These are phyloP conservation scores for Marchantia polymorpha DNA, from an alignment of 225 moss, liverwort and hornwort genomes.

Conservation along the genomic window DNA sequence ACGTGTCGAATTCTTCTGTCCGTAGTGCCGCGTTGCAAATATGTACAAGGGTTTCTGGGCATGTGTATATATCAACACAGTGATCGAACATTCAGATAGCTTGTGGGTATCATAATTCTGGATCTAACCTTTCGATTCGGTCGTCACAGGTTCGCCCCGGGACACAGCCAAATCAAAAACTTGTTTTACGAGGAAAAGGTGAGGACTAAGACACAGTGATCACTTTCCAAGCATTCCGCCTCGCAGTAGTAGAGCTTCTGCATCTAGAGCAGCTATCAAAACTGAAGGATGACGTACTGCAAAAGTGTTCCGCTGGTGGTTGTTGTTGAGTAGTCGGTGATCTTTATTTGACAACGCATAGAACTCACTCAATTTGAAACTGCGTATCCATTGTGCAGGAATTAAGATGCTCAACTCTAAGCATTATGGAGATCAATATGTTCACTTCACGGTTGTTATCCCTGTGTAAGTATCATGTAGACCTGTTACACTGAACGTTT, in stretches of 20 bases:
- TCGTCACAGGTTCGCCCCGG: slow-evolving; percentile 58
- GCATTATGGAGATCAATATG: slow-evolving; percentile 84
- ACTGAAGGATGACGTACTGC: background rate
- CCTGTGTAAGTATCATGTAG: slow-evolving; percentile 45
- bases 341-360: no score
- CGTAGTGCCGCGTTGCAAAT: no score
- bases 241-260: background rate
- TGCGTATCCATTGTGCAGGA: slow-evolving; percentile 12
- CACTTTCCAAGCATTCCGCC: background rate
- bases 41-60: no score
- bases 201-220: background rate
- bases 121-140: no score
- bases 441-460: slow-evolving; percentile 60
- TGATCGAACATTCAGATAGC: no score
- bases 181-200: slow-evolving; percentile 90
- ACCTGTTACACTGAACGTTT: background rate
- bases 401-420: slow-evolving; percentile 72
- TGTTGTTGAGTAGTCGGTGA: no score
- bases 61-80: no score
- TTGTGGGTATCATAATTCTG: no score
- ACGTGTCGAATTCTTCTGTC: no score
- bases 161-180: slow-evolving; percentile 76
- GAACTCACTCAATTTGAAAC: background rate
- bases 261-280: background rate
- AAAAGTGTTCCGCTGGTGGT: background rate